Evolutionary conservation across 2,329 filamentous ascomycete genomes (phyloP).

Genomic region (Calonectria montana): DNA sequence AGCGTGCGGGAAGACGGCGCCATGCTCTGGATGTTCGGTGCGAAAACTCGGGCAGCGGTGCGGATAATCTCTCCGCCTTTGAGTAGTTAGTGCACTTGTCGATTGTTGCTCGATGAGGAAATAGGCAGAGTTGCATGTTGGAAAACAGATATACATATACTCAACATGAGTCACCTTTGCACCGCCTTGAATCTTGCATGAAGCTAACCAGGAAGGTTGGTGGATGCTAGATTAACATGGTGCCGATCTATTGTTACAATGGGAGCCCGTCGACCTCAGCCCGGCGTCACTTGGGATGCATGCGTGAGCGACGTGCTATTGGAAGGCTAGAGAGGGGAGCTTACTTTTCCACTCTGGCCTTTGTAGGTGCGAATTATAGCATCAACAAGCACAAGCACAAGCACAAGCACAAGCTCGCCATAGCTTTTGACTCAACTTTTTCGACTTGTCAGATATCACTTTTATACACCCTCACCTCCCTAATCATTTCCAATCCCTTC

Average conservation of each 20-base stretch:
- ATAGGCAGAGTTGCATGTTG: neutral
- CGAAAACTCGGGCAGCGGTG: neutral
- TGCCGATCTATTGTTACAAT: neutral
- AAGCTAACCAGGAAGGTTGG: slow-evolving; percentile 2
- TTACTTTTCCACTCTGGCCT: neutral
- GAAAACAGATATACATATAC: no score
- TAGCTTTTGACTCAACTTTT: no score
- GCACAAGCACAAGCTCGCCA: neutral
- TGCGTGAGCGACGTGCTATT: neutral
- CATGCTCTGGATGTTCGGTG: slow-evolving; percentile 12
- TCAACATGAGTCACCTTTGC: neutral
- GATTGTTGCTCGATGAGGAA: neutral
- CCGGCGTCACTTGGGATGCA: neutral
- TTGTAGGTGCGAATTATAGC: neutral
- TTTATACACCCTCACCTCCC: neutral
- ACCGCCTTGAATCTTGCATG: slow-evolving; percentile 12
- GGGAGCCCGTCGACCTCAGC: neutral
- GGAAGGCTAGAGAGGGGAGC: slow-evolving; percentile 3
- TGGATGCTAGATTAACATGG: neutral
- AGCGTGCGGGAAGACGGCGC: slow-evolving; percentile 37
- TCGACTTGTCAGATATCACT: neutral
- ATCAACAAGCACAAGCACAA: neutral
- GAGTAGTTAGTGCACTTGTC: neutral
- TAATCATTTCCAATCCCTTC: neutral
- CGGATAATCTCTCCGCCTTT: neutral